Evolutionary conservation across 164 flowering plant species (phyloP).

Genomic region (Euptelea pleiosperma): DNA sequence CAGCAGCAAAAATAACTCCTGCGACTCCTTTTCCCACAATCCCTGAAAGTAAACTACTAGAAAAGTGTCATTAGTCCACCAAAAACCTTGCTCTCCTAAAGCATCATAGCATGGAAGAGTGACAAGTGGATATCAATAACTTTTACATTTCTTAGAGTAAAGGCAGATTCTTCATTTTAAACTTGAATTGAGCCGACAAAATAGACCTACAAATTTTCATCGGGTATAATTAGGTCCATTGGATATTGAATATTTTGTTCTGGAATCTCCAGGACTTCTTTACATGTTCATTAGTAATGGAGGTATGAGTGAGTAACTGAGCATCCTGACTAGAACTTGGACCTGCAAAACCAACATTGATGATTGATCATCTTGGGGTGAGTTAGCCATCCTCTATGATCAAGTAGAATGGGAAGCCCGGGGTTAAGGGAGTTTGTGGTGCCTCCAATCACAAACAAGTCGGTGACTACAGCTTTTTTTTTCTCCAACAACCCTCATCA

Average conservation of each 20-base stretch:
- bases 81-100: conserved; percentile 15
- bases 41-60: conserved; percentile 70
- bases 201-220: background rate
- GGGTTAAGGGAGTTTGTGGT: no score
- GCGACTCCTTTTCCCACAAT: conserved; percentile 64
- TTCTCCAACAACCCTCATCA: no score
- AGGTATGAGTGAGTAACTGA: background rate
- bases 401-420: no score
- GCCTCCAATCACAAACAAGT: no score
- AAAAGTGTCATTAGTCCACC: conserved; percentile 46
- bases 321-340: background rate
- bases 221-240: background rate
- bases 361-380: background rate
- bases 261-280: background rate
- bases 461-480: no score
- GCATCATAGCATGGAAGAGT: background rate
- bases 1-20: conserved; percentile 64
- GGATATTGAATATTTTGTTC: background rate
- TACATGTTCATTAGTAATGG: no score
- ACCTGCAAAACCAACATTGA: background rate
- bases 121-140: background rate
- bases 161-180: background rate
- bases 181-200: no score
- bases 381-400: no score
- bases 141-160: background rate